phyloP scores from a whole-genome alignment of 2,329 filamentous ascomycete species.

The Paecilomyces sp. region DNA sequence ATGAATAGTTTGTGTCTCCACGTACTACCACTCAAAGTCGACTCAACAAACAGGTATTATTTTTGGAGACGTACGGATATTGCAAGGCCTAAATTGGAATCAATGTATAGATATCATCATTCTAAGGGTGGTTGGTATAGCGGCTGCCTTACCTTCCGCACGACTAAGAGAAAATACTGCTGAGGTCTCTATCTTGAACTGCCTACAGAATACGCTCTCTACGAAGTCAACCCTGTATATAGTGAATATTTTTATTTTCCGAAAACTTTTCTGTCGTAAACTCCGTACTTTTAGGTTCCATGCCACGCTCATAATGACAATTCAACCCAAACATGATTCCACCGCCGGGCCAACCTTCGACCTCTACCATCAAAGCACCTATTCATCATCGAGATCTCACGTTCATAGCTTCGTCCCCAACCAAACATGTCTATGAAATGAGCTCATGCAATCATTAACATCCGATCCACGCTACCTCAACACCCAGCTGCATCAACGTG shows the following conservation, averaged over 20 bases:
- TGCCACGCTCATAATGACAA: background rate
- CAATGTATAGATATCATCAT: too few relatives aligned
- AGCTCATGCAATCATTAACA: slow-evolving; percentile 1
- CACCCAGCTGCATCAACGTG: background rate
- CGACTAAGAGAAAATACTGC: background rate
- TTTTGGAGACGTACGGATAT: too few relatives aligned
- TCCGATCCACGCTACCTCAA: background rate
- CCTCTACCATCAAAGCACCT: background rate
- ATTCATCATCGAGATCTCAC: background rate
- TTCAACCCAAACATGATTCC: background rate
- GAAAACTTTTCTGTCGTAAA: background rate
- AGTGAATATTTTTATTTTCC: background rate
- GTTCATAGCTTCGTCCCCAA: background rate
- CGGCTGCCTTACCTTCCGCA: too few relatives aligned
- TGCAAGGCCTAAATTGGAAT: too few relatives aligned
- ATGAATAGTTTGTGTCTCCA: too few relatives aligned
- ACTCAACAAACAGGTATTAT: too few relatives aligned
- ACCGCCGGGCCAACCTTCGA: background rate
- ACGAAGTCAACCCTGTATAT: background rate
- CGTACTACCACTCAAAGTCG: too few relatives aligned
- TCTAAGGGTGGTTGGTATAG: too few relatives aligned
- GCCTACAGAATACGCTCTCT: background rate
- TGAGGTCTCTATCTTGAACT: background rate
- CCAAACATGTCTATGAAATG: background rate
- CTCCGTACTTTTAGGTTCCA: background rate